Conservation (phyloP, 768 basidiomycete genomes). For the Polyporus arcularius region DNA sequence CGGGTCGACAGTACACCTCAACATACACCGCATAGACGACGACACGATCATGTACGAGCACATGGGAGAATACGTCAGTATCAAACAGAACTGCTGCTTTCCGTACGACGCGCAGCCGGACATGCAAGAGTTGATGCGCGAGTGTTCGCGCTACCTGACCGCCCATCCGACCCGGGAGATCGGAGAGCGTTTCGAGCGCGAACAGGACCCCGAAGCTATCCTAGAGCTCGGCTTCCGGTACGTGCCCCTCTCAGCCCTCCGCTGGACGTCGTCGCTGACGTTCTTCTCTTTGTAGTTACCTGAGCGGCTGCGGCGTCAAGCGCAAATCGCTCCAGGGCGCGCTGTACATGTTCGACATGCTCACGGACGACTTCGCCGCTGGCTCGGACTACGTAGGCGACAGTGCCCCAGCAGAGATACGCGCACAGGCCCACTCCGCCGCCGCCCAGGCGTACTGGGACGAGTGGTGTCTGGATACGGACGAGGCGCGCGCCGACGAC, state of each 20-base stretch:
- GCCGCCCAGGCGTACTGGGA: neutral
- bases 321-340: conserved; percentile 1
- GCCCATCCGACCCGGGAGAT: neutral
- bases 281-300: neutral
- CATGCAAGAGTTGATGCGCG: neutral
- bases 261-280: neutral
- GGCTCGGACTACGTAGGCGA: neutral
- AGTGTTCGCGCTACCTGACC: neutral
- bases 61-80: neutral
- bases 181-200: neutral
- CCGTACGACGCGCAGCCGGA: neutral
- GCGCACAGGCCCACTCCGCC: conserved; percentile 8
- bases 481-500: neutral
- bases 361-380: neutral
- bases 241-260: neutral
- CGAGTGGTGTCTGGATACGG: conserved; percentile 1
- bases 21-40: neutral
- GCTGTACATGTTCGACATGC: conserved; percentile 1
- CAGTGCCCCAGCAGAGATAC: neutral
- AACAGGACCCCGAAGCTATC: neutral
- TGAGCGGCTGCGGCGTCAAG: conserved; percentile 5
- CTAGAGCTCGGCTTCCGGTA: conserved; percentile 1
- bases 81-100: neutral
- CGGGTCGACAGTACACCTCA: neutral
- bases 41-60: neutral